A percentile compares a stretch with the other conserved stretches of the same genome.
These are phyloP conservation scores for Aureobasidium melanogenum DNA, from an alignment of 2,329 filamentous ascomycete species.

Conservation along the genomic window DNA sequence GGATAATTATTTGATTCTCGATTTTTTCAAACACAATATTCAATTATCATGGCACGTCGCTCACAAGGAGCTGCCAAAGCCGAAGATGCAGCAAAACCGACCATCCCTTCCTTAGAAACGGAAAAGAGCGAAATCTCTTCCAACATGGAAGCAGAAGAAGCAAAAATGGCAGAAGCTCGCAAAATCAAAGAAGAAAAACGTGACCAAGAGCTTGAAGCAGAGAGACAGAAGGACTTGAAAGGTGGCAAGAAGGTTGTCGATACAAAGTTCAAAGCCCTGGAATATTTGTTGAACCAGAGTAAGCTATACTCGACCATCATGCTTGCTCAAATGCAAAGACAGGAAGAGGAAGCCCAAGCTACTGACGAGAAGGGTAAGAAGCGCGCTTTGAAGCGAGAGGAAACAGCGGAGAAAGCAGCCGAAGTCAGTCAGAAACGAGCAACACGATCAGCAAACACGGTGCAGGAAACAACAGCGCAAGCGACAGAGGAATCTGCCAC, in stretches of 20 bases:
- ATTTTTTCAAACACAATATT: too few species aligned
- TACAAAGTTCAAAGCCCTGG: constrained; percentile 43
- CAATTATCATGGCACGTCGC: not conserved
- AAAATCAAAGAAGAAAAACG: constrained; percentile 37
- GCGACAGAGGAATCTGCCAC: constrained; percentile 13
- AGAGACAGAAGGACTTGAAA: constrained; percentile 38
- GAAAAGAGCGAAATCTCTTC: constrained; percentile 26
- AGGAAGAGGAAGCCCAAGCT: constrained; percentile 39
- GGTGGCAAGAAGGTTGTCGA: constrained; percentile 38
- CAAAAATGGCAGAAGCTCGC: constrained; percentile 34
- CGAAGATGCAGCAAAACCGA: constrained; percentile 23
- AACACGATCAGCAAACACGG: constrained; percentile 28
- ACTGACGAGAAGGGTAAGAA: constrained; percentile 38
- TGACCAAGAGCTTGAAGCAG: constrained; percentile 34
- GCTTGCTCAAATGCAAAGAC: constrained; percentile 44
- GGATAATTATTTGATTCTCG: not conserved
- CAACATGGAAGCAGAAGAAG: constrained; percentile 38
- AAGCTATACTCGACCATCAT: constrained; percentile 45
- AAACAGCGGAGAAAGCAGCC: constrained; percentile 38
- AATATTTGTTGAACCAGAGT: constrained; percentile 44
- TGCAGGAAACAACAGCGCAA: constrained; percentile 18
- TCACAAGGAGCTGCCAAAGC: constrained; percentile 7
- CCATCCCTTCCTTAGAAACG: constrained; percentile 24
- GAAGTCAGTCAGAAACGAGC: constrained; percentile 38
- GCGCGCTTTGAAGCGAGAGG: constrained; percentile 36